These are phyloP conservation scores for Bryum argenteum DNA, from an alignment of 225 moss, liverwort and hornwort genomes.

Conservation along the genomic window DNA sequence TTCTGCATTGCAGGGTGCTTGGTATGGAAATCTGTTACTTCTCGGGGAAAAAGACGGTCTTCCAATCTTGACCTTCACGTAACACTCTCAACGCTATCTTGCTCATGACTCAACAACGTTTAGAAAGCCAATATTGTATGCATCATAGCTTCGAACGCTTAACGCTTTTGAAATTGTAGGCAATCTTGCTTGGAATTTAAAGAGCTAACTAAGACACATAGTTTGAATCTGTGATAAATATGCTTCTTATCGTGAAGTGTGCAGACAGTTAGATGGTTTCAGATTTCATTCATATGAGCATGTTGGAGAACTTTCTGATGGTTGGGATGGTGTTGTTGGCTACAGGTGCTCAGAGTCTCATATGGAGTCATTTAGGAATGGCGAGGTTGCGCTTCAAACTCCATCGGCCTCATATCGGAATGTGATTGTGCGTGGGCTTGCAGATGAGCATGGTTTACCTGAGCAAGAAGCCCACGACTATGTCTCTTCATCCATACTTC, in stretches of 20 bases:
- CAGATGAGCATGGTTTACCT: conserved; percentile 32
- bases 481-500: conserved; percentile 37
- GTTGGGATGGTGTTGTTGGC: not conserved
- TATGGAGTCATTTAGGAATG: conserved; percentile 49
- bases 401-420: conserved; percentile 38
- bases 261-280: too few species aligned
- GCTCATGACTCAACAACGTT: too few species aligned
- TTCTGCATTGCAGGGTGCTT: conserved; percentile 31
- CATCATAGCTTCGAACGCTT: too few species aligned
- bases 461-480: conserved; percentile 43
- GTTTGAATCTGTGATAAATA: not conserved
- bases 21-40: conserved; percentile 52
- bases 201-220: not conserved
- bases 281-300: not conserved
- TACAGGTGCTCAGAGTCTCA: conserved; percentile 47
- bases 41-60: conserved; percentile 57
- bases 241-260: not conserved
- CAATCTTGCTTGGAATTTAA: not conserved
- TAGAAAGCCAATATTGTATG: not conserved
- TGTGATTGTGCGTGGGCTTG: conserved; percentile 38
- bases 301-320: not conserved
- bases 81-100: not conserved
- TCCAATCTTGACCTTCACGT: conserved; percentile 65
- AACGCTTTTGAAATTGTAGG: not conserved
- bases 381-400: conserved; percentile 24